phyloP scores from a whole-genome alignment of 2,329 filamentous ascomycete species.

The Verticillium longisporum region DNA sequence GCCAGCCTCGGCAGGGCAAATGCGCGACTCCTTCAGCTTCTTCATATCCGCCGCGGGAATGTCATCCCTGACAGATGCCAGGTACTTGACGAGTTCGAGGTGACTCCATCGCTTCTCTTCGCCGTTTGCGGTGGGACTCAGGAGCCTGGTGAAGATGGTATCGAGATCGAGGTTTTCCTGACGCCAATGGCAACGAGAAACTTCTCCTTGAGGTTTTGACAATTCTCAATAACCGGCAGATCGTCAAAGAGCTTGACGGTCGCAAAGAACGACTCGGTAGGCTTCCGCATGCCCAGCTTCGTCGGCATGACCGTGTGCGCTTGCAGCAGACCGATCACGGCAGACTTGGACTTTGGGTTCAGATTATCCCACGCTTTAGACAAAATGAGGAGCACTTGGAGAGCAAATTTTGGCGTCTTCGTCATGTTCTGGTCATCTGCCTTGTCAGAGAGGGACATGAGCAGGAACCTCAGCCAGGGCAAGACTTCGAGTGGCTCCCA shows the following conservation, averaged over 20 bases:
- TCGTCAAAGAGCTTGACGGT: slow-evolving; percentile 95
- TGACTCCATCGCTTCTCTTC: slow-evolving; percentile 77
- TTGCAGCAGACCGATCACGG: slow-evolving; percentile 58
- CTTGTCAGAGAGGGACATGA: slow-evolving; percentile 58
- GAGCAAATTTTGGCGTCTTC: slow-evolving; percentile 64
- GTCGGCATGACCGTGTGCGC: slow-evolving; percentile 77
- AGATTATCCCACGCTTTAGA: slow-evolving; percentile 90
- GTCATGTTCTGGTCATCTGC: slow-evolving; percentile 63
- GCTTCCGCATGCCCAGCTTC: slow-evolving; percentile 80
- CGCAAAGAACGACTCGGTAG: slow-evolving; percentile 82
- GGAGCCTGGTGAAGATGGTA: slow-evolving; percentile 82
- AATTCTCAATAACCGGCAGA: slow-evolving; percentile 70
- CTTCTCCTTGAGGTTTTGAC: slow-evolving; percentile 82
- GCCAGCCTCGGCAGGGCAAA: slow-evolving; percentile 72
- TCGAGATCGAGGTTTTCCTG: slow-evolving; percentile 90
- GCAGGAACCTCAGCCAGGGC: slow-evolving; percentile 76
- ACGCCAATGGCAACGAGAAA: slow-evolving; percentile 79
- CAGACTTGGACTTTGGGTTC: slow-evolving; percentile 57
- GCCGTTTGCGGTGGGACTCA: slow-evolving; percentile 50
- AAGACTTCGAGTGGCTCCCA: slow-evolving; percentile 83
- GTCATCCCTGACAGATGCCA: slow-evolving; percentile 82
- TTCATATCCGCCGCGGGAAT: slow-evolving; percentile 78
- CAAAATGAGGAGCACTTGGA: slow-evolving; percentile 68
- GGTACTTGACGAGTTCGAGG: slow-evolving; percentile 88
- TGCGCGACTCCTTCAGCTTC: slow-evolving; percentile 68